Conservation (phyloP, 2,329 filamentous ascomycete genomes). For the Neoascochyta sp. region DNA sequence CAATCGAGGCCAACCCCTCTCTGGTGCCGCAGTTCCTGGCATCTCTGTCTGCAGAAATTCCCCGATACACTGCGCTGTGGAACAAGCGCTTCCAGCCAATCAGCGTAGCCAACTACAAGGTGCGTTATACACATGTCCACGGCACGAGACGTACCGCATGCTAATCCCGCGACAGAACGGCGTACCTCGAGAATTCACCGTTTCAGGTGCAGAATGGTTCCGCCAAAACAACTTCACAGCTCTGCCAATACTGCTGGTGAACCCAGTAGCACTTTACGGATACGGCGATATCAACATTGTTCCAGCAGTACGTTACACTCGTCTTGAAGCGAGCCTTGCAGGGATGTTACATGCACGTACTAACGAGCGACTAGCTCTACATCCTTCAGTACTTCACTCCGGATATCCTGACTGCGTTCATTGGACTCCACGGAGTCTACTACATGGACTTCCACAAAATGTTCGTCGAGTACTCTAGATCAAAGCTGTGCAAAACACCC, state of each 20-base stretch:
- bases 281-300: constrained; percentile 39
- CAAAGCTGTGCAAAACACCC: constrained; percentile 27
- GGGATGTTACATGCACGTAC: constrained; percentile 20
- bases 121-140: too few relatives aligned
- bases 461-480: constrained; percentile 31
- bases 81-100: constrained; percentile 30
- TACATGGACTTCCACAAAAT: constrained; percentile 40
- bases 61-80: constrained; percentile 34
- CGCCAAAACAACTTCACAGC: constrained; percentile 35
- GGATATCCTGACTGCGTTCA: constrained; percentile 37
- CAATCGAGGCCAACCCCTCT: constrained; percentile 20
- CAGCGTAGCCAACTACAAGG: constrained; percentile 36
- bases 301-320: constrained; percentile 34
- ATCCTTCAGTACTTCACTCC: constrained; percentile 40
- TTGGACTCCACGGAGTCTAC: constrained; percentile 36
- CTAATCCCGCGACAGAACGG: constrained; percentile 37
- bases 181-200: constrained; percentile 34
- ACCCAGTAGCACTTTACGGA: constrained; percentile 37
- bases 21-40: constrained; percentile 22
- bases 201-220: constrained; percentile 36
- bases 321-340: constrained; percentile 13
- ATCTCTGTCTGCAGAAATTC: constrained; percentile 29
- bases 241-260: constrained; percentile 33
- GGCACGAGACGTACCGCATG: too few relatives aligned
- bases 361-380: constrained; percentile 36